Conservation (phyloP, 1,139 yeast genomes). For the Blastobotrys proliferans region DNA sequence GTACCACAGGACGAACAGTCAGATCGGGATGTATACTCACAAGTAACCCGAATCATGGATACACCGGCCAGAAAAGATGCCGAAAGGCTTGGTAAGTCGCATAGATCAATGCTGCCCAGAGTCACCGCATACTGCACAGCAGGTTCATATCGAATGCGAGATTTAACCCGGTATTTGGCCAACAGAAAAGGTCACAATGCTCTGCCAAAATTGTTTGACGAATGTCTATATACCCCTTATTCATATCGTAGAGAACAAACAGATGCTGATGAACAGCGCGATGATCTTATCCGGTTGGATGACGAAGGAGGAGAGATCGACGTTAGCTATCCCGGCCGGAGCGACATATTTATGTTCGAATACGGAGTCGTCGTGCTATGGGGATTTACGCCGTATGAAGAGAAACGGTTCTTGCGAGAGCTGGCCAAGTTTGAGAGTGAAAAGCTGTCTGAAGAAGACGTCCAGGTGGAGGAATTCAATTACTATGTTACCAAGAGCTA, state of each 20-base stretch:
- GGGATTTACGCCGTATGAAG: slow-evolving; percentile 88
- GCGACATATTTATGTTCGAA: slow-evolving; percentile 83
- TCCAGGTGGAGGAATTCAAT: slow-evolving; percentile 90
- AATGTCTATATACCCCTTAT: slow-evolving; percentile 89
- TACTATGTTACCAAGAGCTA: slow-evolving; percentile 89
- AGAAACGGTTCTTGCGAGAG: slow-evolving; percentile 74
- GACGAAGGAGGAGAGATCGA: slow-evolving; percentile 96
- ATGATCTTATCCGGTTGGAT: slow-evolving; percentile 61
- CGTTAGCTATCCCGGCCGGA: slow-evolving; percentile 62
- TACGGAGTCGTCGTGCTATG: slow-evolving; percentile 94
- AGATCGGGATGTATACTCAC: slow-evolving; percentile 66
- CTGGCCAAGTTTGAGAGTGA: slow-evolving; percentile 86
- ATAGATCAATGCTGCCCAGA: slow-evolving; percentile 59
- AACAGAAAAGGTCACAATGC: slow-evolving; percentile 64
- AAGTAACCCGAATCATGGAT: slow-evolving; percentile 79
- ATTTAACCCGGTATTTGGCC: slow-evolving; percentile 76
- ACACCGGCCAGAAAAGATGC: slow-evolving; percentile 95
- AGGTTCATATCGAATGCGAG: slow-evolving; percentile 86
- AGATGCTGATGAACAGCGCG: slow-evolving; percentile 28
- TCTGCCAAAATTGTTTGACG: slow-evolving; percentile 88
- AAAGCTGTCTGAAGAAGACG: slow-evolving; percentile 83
- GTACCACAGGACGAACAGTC: slow-evolving; percentile 35
- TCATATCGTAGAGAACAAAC: slow-evolving; percentile 59
- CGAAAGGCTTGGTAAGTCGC: slow-evolving; percentile 85
- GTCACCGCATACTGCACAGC: slow-evolving; percentile 97